Evolutionary conservation across 1,139 yeast genomes (phyloP), one percentile per base, ranked within the genome.

Genomic region (Suhomyces terraborum): DNA sequence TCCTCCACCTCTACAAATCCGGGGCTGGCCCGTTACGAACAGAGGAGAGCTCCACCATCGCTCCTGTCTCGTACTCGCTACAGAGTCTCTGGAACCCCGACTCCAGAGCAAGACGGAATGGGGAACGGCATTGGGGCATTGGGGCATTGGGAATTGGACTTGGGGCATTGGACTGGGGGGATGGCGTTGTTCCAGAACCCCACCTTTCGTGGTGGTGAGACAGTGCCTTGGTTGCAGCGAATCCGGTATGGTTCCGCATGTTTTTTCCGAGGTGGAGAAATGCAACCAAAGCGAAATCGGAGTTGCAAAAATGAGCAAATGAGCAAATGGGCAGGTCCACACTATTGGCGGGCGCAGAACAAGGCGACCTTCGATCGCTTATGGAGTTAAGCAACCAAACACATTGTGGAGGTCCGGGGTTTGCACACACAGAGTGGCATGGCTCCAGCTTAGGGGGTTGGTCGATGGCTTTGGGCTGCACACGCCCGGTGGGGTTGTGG

Each of bases 231-330:
- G 24, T 6, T 7, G 22, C 13, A 14, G 10, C 7, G 17, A 8
- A 12, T 24, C 16, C 27, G 27, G 17, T 14, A 24, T 24, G 27
- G 27, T 10, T 22, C 27, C 22, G 9, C 32, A 18, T n/a, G 23
- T 29, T 38, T 39, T 34, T 39, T 39, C 38, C 42, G 38, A 26
- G 18, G 41, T 33, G 41, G 41, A 34, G 38, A 34, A 24, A 16
- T 32, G 37, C 27, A 16, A 24, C 27, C 27, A 24, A 14, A 16
- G 27, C 27, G 24, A 24, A 12, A 24, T 9, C 16, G 27, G 27
- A 6, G 27, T 16, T 24, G 27, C 27, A 24, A 24, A 24, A 24
- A n/a, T n/a, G n/a, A n/a, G n/a, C n/a, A n/a, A n/a, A n/a, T n/a
- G n/a, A n/a, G n/a, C n/a, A n/a, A n/a, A n/a, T n/a, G n/a, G n/a